phyloP scores from a whole-genome alignment of 2,329 filamentous ascomycete species.

The Thyridium curvatum region DNA sequence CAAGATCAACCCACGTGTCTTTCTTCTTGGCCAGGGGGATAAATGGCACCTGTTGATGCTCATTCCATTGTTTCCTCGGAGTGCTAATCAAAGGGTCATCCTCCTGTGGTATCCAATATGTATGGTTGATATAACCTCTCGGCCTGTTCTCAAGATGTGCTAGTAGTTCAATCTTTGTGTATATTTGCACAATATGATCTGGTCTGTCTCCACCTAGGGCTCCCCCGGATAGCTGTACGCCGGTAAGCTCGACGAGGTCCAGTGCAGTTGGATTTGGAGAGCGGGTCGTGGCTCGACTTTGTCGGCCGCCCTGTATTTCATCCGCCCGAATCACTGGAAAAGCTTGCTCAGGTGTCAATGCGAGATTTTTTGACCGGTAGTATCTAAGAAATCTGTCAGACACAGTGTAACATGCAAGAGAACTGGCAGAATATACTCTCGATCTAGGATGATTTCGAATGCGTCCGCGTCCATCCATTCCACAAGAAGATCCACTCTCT shows the following conservation, averaged over 20 bases:
- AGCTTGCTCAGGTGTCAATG: neutral
- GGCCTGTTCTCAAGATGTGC: constrained; percentile 1
- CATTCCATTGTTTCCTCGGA: neutral
- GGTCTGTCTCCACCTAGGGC: neutral
- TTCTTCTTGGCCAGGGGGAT: neutral
- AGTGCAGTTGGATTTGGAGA: neutral
- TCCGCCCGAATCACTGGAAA: neutral
- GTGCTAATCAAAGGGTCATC: neutral
- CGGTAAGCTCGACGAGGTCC: neutral
- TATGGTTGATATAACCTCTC: constrained; percentile 1
- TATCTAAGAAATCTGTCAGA: neutral
- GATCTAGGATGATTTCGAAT: constrained; percentile 1
- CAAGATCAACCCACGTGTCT: neutral
- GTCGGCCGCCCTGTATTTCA: too few relatives aligned
- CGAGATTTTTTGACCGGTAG: constrained; percentile 1
- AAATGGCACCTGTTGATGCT: constrained; percentile 1
- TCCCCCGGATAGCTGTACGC: neutral
- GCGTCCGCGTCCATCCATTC: neutral
- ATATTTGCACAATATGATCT: neutral
- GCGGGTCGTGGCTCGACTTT: too few relatives aligned
- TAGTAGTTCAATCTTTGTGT: constrained; percentile 1
- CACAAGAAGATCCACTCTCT: constrained; percentile 1
- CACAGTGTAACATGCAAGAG: neutral
- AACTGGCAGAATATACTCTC: neutral
- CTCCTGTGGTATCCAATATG: constrained; percentile 1